These are phyloP conservation scores for Rutstroemia sp. DNA, from an alignment of 2,329 filamentous ascomycete species.

Conservation along the genomic window DNA sequence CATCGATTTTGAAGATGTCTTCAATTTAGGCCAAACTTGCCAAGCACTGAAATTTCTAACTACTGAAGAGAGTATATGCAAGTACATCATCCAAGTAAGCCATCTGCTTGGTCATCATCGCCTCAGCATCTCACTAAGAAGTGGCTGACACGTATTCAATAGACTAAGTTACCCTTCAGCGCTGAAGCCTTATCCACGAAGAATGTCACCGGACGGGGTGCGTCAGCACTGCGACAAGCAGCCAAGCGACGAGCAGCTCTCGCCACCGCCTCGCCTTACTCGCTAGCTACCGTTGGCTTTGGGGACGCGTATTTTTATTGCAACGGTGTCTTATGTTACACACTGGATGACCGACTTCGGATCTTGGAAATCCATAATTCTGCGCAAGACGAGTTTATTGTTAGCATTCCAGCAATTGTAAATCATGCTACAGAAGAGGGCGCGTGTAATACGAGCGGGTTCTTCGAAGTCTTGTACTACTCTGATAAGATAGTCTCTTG, in stretches of 20 bases:
- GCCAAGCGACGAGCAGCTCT: constrained; percentile 55
- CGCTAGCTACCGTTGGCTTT: constrained; percentile 50
- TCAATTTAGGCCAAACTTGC: constrained; percentile 24
- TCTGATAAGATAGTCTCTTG: constrained; percentile 50
- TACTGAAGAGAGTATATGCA: constrained; percentile 26
- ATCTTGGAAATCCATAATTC: constrained; percentile 50
- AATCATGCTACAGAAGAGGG: constrained; percentile 32
- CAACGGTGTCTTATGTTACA: constrained; percentile 59
- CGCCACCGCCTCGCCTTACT: constrained; percentile 53
- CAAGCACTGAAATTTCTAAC: constrained; percentile 22
- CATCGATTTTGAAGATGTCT: constrained; percentile 27
- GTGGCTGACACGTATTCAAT: neutral
- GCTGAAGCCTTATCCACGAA: constrained; percentile 21
- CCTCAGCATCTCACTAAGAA: neutral
- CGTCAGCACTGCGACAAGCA: constrained; percentile 48
- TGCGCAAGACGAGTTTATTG: constrained; percentile 43
- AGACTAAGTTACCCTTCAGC: constrained; percentile 25
- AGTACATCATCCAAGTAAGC: constrained; percentile 23
- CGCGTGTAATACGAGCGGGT: constrained; percentile 32
- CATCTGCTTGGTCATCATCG: neutral
- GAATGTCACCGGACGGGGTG: constrained; percentile 32
- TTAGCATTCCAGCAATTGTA: constrained; percentile 43
- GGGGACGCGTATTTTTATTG: constrained; percentile 56
- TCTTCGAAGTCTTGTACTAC: constrained; percentile 50
- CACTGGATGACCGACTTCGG: constrained; percentile 44